These are phyloP conservation scores for Aureobasidium sp. DNA, from an alignment of 2,329 filamentous ascomycete genomes.

Conservation along the genomic window DNA sequence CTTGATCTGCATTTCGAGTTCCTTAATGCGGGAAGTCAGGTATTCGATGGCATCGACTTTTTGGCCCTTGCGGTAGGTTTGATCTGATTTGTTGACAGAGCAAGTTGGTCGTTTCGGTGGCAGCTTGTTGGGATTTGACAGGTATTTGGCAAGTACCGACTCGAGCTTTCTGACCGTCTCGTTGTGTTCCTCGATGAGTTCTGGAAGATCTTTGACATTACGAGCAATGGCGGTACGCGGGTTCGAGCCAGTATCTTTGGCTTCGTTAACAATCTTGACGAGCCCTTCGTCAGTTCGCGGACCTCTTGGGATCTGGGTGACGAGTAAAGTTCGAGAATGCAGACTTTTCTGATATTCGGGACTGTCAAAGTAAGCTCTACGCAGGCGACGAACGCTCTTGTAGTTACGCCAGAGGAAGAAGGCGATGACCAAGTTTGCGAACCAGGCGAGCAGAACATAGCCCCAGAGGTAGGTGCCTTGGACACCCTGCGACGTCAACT, in stretches of 20 bases:
- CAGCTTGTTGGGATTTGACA: conserved; percentile 77
- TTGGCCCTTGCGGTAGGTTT: conserved; percentile 58
- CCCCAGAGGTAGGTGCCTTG: conserved; percentile 48
- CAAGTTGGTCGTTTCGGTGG: conserved; percentile 72
- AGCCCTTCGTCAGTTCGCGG: conserved; percentile 80
- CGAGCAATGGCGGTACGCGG: conserved; percentile 77
- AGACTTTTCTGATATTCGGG: conserved; percentile 83
- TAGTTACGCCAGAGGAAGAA: conserved; percentile 91
- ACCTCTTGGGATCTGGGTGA: conserved; percentile 78
- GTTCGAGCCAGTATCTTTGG: conserved; percentile 70
- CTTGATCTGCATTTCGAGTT: conserved; percentile 76
- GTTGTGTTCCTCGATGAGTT: conserved; percentile 77
- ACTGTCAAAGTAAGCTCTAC: conserved; percentile 75
- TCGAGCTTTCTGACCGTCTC: conserved; percentile 76
- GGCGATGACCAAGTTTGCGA: conserved; percentile 68
- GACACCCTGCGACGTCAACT: conserved; percentile 52
- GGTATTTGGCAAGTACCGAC: conserved; percentile 75
- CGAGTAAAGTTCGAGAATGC: conserved; percentile 61
- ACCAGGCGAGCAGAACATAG: conserved; percentile 52
- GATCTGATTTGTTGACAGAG: conserved; percentile 73
- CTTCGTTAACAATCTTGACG: conserved; percentile 69
- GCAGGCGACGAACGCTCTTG: conserved; percentile 60
- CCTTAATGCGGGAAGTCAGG: conserved; percentile 73
- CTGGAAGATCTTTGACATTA: conserved; percentile 84
- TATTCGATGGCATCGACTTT: conserved; percentile 95